Percentiles rank a stretch among this genome's conserved stretches.
Conservation (phyloP, 1,284 basidiomycete genomes). For the Puccinia coronata region DNA sequence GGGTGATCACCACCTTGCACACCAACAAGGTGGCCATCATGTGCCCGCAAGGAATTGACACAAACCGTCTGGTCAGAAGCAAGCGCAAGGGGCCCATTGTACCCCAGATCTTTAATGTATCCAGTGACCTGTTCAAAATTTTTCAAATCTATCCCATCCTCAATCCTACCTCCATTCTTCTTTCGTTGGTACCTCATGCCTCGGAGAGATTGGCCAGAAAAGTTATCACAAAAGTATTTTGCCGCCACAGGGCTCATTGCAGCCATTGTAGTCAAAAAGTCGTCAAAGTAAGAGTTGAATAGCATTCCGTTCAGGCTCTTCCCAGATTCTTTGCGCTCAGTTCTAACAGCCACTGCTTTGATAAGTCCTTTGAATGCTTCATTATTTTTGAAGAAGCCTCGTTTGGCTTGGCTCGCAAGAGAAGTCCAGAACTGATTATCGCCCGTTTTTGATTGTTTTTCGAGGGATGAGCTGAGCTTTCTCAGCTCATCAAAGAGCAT, state of each 20-base stretch:
- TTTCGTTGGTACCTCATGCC: neutral
- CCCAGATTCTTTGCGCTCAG: slow-evolving; percentile 2
- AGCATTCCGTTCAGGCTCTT: slow-evolving; percentile 13
- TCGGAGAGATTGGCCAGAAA: neutral
- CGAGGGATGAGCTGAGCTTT: neutral
- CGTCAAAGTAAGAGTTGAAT: slow-evolving; percentile 13
- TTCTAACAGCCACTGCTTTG: neutral
- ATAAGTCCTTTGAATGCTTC: slow-evolving; percentile 26
- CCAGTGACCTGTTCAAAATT: slow-evolving; percentile 19
- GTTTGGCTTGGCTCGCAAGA: slow-evolving; percentile 3
- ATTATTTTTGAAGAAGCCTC: neutral
- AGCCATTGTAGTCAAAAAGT: slow-evolving; percentile 17
- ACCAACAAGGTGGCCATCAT: slow-evolving; percentile 23
- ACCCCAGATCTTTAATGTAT: slow-evolving; percentile 10
- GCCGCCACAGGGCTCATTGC: slow-evolving; percentile 22
- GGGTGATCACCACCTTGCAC: slow-evolving; percentile 26
- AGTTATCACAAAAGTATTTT: slow-evolving; percentile 5
- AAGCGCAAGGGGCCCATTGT: slow-evolving; percentile 12
- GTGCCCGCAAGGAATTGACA: slow-evolving; percentile 7
- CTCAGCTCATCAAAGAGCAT: neutral
- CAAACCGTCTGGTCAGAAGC: slow-evolving; percentile 23
- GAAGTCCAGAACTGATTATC: neutral
- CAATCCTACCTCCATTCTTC: slow-evolving; percentile 1
- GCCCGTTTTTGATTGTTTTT: neutral
- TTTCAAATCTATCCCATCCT: neutral